phyloP scores from a whole-genome alignment of 306 rosid genomes.

The Carpinus fangiana region DNA sequence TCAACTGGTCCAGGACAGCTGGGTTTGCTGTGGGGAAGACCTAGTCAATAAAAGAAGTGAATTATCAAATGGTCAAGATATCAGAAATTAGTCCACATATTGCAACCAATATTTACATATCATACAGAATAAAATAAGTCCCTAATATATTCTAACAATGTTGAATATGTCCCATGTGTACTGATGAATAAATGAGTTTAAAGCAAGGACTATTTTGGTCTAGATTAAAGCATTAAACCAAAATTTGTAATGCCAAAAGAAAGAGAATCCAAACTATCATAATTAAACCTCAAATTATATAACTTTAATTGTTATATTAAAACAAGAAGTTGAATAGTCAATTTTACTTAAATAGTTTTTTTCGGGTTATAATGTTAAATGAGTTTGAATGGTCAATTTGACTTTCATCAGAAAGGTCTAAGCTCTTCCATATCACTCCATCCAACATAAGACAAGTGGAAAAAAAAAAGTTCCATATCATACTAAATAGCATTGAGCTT shows the following conservation, averaged over 20 bases:
- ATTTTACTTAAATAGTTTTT: neutral
- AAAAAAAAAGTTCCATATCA: neutral
- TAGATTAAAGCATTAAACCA: neutral
- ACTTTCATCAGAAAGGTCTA: neutral
- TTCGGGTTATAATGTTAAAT: no score
- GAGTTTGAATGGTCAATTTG: neutral
- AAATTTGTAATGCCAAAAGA: neutral
- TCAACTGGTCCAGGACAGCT: conserved; percentile 71
- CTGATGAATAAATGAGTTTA: neutral
- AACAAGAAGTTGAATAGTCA: neutral
- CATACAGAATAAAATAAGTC: neutral
- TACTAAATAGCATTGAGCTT: neutral
- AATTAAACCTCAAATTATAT: neutral
- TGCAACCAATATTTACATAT: conserved; percentile 24
- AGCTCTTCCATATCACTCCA: neutral
- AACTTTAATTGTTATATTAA: neutral
- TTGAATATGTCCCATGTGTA: neutral
- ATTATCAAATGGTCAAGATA: conserved; percentile 11
- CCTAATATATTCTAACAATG: neutral
- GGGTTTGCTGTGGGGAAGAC: conserved; percentile 79
- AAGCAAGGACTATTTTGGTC: neutral
- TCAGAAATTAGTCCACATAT: conserved; percentile 22
- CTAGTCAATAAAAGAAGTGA: conserved; percentile 43
- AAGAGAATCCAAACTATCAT: neutral
- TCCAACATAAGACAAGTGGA: neutral